These are phyloP conservation scores for Hyaloscypha finlandica DNA, from an alignment of 495 filamentous ascomycete genomes.

Conservation along the genomic window DNA sequence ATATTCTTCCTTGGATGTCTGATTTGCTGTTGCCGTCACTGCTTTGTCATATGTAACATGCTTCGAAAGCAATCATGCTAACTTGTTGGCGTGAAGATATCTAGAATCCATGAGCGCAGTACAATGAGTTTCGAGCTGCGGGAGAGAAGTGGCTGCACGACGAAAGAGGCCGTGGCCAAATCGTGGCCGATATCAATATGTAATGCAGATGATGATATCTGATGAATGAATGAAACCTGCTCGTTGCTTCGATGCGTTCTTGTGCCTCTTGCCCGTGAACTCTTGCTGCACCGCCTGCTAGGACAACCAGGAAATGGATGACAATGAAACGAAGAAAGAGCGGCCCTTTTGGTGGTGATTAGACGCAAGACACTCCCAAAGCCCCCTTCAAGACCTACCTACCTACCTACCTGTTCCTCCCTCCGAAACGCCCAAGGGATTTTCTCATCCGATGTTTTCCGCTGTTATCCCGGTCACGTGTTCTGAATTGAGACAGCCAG, in stretches of 20 bases:
- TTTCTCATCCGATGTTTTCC: background rate
- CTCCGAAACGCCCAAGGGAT: background rate
- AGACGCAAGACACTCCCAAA: background rate
- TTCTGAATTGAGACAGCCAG: too few species aligned
- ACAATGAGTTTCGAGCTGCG: too few species aligned
- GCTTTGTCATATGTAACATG: background rate
- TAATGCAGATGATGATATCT: too few species aligned
- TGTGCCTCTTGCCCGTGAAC: background rate
- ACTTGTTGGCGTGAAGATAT: background rate
- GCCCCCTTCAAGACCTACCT: background rate
- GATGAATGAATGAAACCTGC: background rate
- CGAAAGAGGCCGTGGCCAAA: too few species aligned
- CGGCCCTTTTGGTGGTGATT: background rate
- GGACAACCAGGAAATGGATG: background rate
- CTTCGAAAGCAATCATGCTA: background rate
- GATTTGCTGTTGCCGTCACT: slow-evolving; percentile 32
- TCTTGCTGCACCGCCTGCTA: too few species aligned
- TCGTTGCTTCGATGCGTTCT: background rate
- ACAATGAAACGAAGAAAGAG: background rate
- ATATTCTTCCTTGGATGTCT: slow-evolving; percentile 69
- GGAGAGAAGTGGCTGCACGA: too few species aligned
- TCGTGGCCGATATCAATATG: too few species aligned
- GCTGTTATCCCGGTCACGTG: background rate
- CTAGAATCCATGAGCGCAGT: background rate
- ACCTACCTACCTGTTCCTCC: background rate